phyloP scores from a whole-genome alignment of 345 rosid genomes.

The Eucalyptus sp. region DNA sequence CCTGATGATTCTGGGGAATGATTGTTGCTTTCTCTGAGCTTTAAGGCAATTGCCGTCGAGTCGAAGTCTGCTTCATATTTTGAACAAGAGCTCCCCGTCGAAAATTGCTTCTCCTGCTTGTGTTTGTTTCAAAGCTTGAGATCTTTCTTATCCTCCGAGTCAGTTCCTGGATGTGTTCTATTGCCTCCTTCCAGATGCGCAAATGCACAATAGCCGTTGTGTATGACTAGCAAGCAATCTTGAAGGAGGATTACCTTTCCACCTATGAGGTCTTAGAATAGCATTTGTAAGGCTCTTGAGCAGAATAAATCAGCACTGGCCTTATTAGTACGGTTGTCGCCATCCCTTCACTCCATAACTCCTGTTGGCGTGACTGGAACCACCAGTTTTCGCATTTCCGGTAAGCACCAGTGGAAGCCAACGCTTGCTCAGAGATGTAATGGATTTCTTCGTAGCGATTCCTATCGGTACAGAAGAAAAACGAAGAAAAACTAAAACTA shows the following conservation, averaged over 20 bases:
- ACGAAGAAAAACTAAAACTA: background rate
- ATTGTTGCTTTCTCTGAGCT: constrained; percentile 1
- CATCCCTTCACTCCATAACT: background rate
- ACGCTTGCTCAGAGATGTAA: background rate
- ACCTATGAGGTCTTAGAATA: background rate
- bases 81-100: background rate
- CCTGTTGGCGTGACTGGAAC: background rate
- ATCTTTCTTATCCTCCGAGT: background rate
- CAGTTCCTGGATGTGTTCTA: background rate
- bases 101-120: background rate
- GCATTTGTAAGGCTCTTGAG: background rate
- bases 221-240: background rate
- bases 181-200: background rate
- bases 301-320: background rate
- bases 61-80: background rate
- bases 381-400: background rate
- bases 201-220: background rate
- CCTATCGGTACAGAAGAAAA: background rate
- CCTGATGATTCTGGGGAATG: background rate
- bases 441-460: background rate
- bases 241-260: background rate
- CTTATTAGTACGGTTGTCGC: background rate
- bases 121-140: background rate
- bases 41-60: constrained; percentile 7
- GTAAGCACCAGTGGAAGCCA: background rate